Percentiles rank a stretch among this genome's conserved stretches.
phyloP scores from a whole-genome alignment of 768 basidiomycete species.

The Tulasnella sp. region DNA sequence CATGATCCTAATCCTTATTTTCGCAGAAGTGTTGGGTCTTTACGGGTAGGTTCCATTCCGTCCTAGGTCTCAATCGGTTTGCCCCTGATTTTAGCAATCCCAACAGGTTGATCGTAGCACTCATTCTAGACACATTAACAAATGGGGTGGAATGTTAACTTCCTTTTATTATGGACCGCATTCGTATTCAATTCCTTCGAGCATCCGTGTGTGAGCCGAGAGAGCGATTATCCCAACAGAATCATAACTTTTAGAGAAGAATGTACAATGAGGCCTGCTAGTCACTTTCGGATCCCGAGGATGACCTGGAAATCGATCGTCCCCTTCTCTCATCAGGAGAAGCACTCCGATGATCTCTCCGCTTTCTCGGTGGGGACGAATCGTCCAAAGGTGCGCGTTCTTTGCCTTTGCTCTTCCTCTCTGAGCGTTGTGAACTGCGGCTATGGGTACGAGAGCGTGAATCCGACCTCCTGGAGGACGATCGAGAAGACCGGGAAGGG shows the following conservation, averaged over 20 bases:
- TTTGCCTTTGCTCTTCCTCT: neutral
- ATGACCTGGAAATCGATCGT: neutral
- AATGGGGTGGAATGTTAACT: constrained; percentile 35
- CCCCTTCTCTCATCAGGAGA: neutral
- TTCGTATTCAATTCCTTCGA: neutral
- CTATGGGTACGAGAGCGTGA: constrained; percentile 11
- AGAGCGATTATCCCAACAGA: neutral
- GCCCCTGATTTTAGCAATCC: constrained; percentile 26
- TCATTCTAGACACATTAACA: constrained; percentile 83
- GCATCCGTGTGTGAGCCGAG: neutral
- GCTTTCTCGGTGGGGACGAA: neutral
- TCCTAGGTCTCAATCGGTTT: constrained; percentile 17
- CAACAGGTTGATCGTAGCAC: constrained; percentile 55
- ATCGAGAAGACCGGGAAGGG: constrained; percentile 21
- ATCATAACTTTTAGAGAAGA: neutral
- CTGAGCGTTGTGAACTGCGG: neutral
- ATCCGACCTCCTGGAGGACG: neutral
- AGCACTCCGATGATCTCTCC: neutral
- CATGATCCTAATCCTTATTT: constrained; percentile 95
- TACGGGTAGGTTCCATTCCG: constrained; percentile 52
- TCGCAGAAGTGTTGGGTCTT: constrained; percentile 82
- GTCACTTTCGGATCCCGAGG: neutral
- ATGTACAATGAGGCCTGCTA: neutral
- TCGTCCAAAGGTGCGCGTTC: neutral
- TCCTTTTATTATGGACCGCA: neutral